phyloP scores from a whole-genome alignment of 371 early-diverging fungal genomes.

The Lichtheimia hyalospora region DNA sequence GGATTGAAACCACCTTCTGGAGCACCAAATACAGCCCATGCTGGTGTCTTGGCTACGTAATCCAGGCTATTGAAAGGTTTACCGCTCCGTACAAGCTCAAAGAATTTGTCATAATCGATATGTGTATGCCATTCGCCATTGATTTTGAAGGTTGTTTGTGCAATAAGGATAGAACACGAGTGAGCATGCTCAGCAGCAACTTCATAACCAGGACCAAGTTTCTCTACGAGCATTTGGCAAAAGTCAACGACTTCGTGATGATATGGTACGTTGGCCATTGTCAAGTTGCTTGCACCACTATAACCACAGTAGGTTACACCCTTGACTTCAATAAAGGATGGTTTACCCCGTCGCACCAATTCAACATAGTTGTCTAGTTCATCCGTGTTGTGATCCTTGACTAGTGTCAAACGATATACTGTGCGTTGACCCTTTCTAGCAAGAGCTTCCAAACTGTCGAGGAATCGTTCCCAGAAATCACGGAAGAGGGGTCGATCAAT shows the following conservation, averaged over 20 bases:
- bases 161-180: conserved; percentile 74
- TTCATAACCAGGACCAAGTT: conserved; percentile 67
- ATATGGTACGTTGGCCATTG: conserved; percentile 76
- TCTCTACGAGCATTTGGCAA: conserved; percentile 55
- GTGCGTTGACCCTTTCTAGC: conserved; percentile 66
- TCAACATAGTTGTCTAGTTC: conserved; percentile 73
- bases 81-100: conserved; percentile 64
- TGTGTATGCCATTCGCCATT: conserved; percentile 79
- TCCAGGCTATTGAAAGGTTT: conserved; percentile 68
- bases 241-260: conserved; percentile 79
- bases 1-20: conserved; percentile 80
- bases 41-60: conserved; percentile 74
- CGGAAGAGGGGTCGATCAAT: conserved; percentile 80
- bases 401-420: conserved; percentile 79
- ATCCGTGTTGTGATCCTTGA: conserved; percentile 78
- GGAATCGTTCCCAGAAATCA: conserved; percentile 85
- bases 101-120: conserved; percentile 79
- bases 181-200: conserved; percentile 80
- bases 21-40: conserved; percentile 79
- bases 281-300: conserved; percentile 68
- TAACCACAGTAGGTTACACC: conserved; percentile 75
- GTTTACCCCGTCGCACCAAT: conserved; percentile 70
- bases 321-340: conserved; percentile 82
- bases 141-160: conserved; percentile 67
- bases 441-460: conserved; percentile 66